Conservation (phyloP, 2,329 filamentous ascomycete species). For the Pyrenochaeta sp. region DNA sequence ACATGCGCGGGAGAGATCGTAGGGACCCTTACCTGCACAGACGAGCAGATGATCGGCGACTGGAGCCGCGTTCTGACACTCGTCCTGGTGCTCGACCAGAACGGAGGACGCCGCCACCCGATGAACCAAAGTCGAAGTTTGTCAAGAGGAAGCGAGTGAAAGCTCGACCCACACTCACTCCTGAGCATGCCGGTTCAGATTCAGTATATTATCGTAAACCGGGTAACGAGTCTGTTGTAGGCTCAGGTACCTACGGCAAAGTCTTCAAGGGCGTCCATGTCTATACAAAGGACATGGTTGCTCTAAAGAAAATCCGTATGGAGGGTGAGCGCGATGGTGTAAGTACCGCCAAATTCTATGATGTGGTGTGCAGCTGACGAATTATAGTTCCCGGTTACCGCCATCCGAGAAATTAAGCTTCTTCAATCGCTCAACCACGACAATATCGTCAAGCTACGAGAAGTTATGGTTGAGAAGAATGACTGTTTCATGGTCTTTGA, state of each 20-base stretch:
- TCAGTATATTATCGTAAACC: conserved; percentile 96
- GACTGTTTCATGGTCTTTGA: conserved; percentile 99
- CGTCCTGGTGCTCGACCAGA: conserved; percentile 50
- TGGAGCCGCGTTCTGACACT: conserved; percentile 32
- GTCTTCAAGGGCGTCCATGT: conserved; percentile 94
- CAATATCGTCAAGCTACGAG: conserved; percentile 83
- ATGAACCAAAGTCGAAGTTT: conserved; percentile 61
- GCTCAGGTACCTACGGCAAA: conserved; percentile 94
- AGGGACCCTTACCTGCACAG: conserved; percentile 40
- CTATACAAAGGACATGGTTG: conserved; percentile 85
- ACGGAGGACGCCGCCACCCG: conserved; percentile 49
- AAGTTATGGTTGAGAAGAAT: conserved; percentile 98
- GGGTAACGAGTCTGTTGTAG: conserved; percentile 96
- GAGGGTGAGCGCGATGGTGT: conserved; percentile 86
- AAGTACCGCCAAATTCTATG: conserved; percentile 31
- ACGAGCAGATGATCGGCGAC: conserved; percentile 36
- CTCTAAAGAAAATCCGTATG: conserved; percentile 91
- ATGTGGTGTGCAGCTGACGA: conserved; percentile 32
- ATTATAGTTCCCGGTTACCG: conserved; percentile 79
- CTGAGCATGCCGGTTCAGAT: conserved; percentile 78
- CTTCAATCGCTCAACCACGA: conserved; percentile 84
- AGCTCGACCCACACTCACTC: conserved; percentile 72
- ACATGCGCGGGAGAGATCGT: conserved; percentile 32
- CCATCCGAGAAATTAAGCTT: conserved; percentile 89
- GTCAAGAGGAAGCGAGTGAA: conserved; percentile 75